Evolutionary conservation across 2,329 filamentous ascomycete genomes (phyloP), one percentile per base, ranked within the genome.

Genomic region (Hypoxylon sp.): DNA sequence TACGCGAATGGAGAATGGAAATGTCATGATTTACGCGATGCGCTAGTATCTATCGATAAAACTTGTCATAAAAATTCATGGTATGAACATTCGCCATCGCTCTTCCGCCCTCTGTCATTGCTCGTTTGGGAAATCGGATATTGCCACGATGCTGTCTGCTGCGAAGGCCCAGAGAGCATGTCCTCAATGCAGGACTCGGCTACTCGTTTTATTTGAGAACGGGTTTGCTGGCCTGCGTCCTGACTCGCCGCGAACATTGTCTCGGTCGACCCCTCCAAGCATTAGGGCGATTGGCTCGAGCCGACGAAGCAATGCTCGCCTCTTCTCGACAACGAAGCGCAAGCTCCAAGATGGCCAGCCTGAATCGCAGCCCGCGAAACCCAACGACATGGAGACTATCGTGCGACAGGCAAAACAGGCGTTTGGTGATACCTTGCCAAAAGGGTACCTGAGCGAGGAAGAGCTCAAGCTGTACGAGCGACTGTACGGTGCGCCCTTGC

Each of bases 391-490:
- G 11, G 64, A 70, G 70, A 78, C 79, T 9, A 77, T 88, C 6
- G 91, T 91, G 26, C 85, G 89, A 53, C 81, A 86, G 65, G 88
- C 91, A 29, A 86, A 89, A 67, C 88, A 91, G 62, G 81, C 85
- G 7, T 96, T 92, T 72, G 88, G 92, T 60, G 88, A 95, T 68
- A 87, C 83, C 0, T 75, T 97, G 20, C 93, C 93, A 0, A 83
- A 86, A 26, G 87, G 83, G 27, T 85, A 91, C 66, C 74, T 97
- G 48, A 86, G 80, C 27, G 79, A 82, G 1, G 83, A 89, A 49
- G 92, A 97, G 72, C 87, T 89, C 68, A 78, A 77, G 43, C 77
- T 96, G 0, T 97, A 96, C 73, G 86, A 89, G 70, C 82, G 92
- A 62, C 77, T 96, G 13, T 97, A 95, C 72, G 94, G 93, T 1